Base-by-base conservation (phyloP, 2,329 filamentous ascomycete species). In the Colletotrichum sp. region DNA sequence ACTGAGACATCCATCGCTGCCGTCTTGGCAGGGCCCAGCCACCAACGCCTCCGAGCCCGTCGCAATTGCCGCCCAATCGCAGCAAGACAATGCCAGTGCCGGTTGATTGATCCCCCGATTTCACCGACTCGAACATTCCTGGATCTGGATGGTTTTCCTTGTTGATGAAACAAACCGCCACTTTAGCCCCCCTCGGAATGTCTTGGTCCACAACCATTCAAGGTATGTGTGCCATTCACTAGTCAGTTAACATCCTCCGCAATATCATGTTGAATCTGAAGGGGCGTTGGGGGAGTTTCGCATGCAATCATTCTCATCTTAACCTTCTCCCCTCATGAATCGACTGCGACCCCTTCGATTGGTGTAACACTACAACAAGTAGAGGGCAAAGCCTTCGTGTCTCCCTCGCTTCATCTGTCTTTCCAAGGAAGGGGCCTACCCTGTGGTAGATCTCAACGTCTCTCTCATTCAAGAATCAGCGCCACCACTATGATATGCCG, bases 11-110 rank as follows among this genome's bases (percentile, higher is more conserved):
- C 60, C 55, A 18, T 68, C 38, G 57, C 28, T 73, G 64, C 71
- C 43, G 28, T 68, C 73, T 69, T 68, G 43, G 70, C 57, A 73
- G 58, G 69, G 34, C 65, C 64, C 58, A 73, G 57, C 64, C 57
- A 38, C 65, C 15, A 67, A 64, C 38, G 55, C 36, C 48, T 24
- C 32, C 30, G 16, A 60, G 66, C 66, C 16, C 24, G 16, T 57
- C n/a, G 52, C 52, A 24, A 43, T 24, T 60, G 48, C 65, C 55
- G 52, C 32, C 57, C 67, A 12, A 28, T 70, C 7, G 36, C 57
- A 52, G 6, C 21, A 28, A 52, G 24, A 63, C 34, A 63, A 10
- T 48, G 38, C 55, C 43, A 21, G 26, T 8, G 21, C 32, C 64
- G 26, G 12, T n/a, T 43, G 9, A 21, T 21, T 24, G 24, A 52